Base-by-base conservation (phyloP, 495 filamentous ascomycete genomes). In the Tirmania nivea region DNA sequence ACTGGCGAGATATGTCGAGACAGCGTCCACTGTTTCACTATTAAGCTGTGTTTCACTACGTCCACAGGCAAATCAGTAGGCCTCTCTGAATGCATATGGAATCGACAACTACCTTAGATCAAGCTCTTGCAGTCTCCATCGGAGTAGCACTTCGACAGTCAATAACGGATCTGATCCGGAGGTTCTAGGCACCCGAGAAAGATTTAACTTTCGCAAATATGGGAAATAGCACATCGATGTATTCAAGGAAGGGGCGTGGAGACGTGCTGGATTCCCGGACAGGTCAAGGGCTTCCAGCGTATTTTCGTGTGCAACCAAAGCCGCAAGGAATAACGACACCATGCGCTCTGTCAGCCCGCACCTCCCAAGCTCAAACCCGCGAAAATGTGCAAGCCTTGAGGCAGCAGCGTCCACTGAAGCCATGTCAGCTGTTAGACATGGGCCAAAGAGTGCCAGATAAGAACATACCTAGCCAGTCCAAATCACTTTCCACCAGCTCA, bases 201-300 rank as follows among this genome's bases (percentile, higher is more conserved):
- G 66, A 56, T 86, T 78, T 54, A 88, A 71, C 57, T 76, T 84
- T 34, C 77, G 74, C 42, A 90, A 69, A 51, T 76, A 79, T n/a
- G 74, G 73, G 62, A 84, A 82, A 47, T 77, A 74, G 12, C 73
- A 71, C 56, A 84, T 73, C 10, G 57, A 81, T 73, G 55, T 73
- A 69, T 57, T 79, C 14, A 65, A 47, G 50, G 51, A 59, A 19
- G 62, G 59, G 7, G 62, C 59, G 42, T 79, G 78, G 31, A 89
- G 67, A 4, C 83, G 78, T 20, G 82, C 81, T 37, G 79, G 74
- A 42, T 89, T 84, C 34, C 78, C 78, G 1, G 84, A 85, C 9
- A 90, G 76, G 60, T 90, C 77, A 54, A 92, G 71, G 0, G 73
- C 74, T 61, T 94, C 84, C 17, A 94, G 66, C 2, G 83, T 84